Evolutionary conservation across 768 basidiomycete genomes (phyloP).

Genomic region (Xerocomellus chrysenteron): DNA sequence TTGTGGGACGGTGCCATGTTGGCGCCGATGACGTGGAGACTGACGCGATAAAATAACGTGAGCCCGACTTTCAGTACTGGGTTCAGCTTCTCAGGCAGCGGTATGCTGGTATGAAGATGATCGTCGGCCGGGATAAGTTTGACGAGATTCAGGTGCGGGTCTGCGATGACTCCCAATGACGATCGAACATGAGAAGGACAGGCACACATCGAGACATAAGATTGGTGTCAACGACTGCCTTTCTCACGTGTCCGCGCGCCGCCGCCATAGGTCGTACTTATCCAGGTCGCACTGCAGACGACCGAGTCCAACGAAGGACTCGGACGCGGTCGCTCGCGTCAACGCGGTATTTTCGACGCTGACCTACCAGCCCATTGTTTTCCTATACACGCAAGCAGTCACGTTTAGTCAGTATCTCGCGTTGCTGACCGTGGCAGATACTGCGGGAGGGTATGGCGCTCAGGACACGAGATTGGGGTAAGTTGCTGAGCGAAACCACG

Average conservation of each 20-base stretch:
- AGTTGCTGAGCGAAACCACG: not conserved
- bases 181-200: no score
- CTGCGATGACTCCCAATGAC: no score
- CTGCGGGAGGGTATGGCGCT: constrained; percentile 90
- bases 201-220: constrained; percentile 50
- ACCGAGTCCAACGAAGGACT: constrained; percentile 75
- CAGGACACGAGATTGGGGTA: constrained; percentile 40
- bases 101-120: constrained; percentile 82
- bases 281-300: constrained; percentile 85
- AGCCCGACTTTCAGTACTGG: constrained; percentile 47
- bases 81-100: constrained; percentile 72
- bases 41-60: not conserved
- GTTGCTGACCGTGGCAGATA: constrained; percentile 77
- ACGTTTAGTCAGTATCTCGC: constrained; percentile 87
- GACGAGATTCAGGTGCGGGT: constrained; percentile 69
- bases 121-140: constrained; percentile 87
- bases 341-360: constrained; percentile 82
- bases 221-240: constrained; percentile 34
- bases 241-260: not conserved
- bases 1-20: not conserved
- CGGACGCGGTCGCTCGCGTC: constrained; percentile 72
- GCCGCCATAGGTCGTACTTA: constrained; percentile 60
- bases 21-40: constrained; percentile 3
- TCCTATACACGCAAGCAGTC: constrained; percentile 80
- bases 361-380: constrained; percentile 86